Percentiles rank a stretch among this genome's conserved stretches.
These are phyloP conservation scores for Phytophthora nicotianae DNA, from an alignment of 352 stramenopile genomes.

Conservation along the genomic window DNA sequence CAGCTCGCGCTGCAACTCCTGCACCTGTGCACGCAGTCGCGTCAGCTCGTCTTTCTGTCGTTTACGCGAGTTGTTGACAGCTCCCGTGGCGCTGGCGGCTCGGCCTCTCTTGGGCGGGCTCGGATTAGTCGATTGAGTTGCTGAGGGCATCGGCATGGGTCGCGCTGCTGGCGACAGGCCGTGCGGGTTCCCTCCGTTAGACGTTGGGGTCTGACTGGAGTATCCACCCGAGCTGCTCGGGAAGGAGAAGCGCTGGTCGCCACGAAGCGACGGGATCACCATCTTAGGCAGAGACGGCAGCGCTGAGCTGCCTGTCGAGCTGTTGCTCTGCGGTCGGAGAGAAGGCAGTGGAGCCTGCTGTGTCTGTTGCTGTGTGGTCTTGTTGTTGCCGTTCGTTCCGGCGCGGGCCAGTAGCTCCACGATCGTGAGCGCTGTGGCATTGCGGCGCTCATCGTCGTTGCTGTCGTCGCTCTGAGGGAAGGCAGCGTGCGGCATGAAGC, in stretches of 20 bases:
- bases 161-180: constrained; percentile 15
- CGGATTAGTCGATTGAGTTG: not conserved
- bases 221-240: constrained; percentile 18
- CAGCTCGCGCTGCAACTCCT: constrained; percentile 60
- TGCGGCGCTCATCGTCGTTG: constrained; percentile 42
- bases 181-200: constrained; percentile 13
- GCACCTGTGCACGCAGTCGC: constrained; percentile 52
- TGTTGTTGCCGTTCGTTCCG: constrained; percentile 8
- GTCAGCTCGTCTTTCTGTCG: constrained; percentile 64
- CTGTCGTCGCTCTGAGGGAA: constrained; percentile 30
- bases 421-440: constrained; percentile 48
- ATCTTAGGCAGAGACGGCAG: constrained; percentile 48
- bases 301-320: constrained; percentile 9
- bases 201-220: constrained; percentile 14
- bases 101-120: constrained; percentile 28
- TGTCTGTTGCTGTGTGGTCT: constrained; percentile 18
- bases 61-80: constrained; percentile 58
- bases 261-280: constrained; percentile 32
- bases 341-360: constrained; percentile 21
- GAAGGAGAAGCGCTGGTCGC: constrained; percentile 28
- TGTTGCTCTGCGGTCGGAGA: constrained; percentile 25
- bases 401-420: constrained; percentile 41
- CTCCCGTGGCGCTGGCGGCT: not conserved
- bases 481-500: constrained; percentile 27
- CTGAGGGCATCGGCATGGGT: constrained; percentile 7